Evolutionary conservation across 192 early-diverging fungal species (phyloP).

Genomic region (Dispira parvispora): DNA sequence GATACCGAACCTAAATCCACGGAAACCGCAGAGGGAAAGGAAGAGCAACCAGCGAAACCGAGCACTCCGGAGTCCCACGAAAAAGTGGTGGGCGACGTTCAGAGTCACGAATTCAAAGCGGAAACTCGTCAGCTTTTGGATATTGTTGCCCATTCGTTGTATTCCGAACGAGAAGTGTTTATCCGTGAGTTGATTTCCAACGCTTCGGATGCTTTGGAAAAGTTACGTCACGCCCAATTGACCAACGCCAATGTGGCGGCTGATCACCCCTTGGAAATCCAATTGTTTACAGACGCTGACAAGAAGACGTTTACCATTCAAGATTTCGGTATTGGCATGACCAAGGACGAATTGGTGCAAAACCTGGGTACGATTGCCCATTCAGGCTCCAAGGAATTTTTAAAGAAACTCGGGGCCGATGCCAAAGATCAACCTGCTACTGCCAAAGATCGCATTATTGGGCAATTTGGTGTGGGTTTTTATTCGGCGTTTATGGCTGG

Average conservation of each 20-base stretch:
- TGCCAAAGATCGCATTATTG: slow-evolving; percentile 54
- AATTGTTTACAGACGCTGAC: slow-evolving; percentile 18
- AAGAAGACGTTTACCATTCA: slow-evolving; percentile 35
- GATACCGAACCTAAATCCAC: too few species aligned
- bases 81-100: slow-evolving; percentile 15
- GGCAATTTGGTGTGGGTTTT: slow-evolving; percentile 74
- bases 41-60: background rate
- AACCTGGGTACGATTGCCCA: slow-evolving; percentile 76
- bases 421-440: slow-evolving; percentile 12
- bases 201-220: slow-evolving; percentile 45
- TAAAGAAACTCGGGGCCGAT: slow-evolving; percentile 39
- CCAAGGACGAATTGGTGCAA: slow-evolving; percentile 36
- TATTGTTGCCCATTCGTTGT: slow-evolving; percentile 45
- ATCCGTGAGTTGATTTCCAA: slow-evolving; percentile 44
- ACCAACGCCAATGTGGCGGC: slow-evolving; percentile 19
- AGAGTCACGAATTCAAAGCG: slow-evolving; percentile 36
- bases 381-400: slow-evolving; percentile 67
- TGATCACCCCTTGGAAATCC: slow-evolving; percentile 38
- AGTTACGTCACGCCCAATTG: slow-evolving; percentile 34
- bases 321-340: slow-evolving; percentile 69
- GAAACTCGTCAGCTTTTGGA: slow-evolving; percentile 41
- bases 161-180: slow-evolving; percentile 47
- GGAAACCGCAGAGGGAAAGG: background rate
- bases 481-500: slow-evolving; percentile 60
- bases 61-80: background rate